A percentile compares a stretch with the other conserved stretches of the same genome.
Evolutionary conservation across 2,329 filamentous ascomycete species (phyloP).

Genomic region (Aspergillus luchuensis): DNA sequence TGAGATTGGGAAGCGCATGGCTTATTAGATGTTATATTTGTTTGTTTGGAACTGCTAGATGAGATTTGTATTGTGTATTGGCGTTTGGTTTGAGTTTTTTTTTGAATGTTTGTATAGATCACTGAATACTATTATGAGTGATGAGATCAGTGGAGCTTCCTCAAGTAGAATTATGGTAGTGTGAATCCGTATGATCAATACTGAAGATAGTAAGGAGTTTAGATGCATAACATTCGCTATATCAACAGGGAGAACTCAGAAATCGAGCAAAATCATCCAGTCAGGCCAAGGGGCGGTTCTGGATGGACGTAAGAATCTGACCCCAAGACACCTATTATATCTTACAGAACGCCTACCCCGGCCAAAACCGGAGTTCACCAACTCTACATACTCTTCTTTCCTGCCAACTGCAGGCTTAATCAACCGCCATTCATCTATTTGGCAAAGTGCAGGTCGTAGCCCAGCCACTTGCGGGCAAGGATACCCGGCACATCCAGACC

Average conservation of each 20-base stretch:
- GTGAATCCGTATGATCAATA: background rate
- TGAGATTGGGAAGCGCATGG: constrained; percentile 82
- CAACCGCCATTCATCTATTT: constrained; percentile 64
- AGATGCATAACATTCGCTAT: constrained; percentile 4
- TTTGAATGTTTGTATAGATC: background rate
- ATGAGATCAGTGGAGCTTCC: background rate
- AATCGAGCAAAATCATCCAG: background rate
- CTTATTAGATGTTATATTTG: constrained; percentile 20
- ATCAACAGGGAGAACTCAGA: constrained; percentile 1
- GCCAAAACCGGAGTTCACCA: background rate
- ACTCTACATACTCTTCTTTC: background rate
- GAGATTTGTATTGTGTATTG: constrained; percentile 4
- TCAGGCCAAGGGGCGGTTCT: background rate
- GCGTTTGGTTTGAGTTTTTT: background rate
- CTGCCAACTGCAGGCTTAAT: background rate
- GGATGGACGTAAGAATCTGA: background rate
- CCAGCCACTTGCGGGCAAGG: constrained; percentile 86
- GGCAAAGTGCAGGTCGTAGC: constrained; percentile 97
- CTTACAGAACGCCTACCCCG: background rate
- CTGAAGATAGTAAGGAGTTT: background rate
- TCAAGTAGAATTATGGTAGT: background rate
- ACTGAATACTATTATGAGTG: background rate
- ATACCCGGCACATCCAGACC: constrained; percentile 80
- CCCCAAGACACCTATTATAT: constrained; percentile 1
- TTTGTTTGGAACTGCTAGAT: constrained; percentile 4